Percentiles rank a stretch among this genome's conserved stretches.
Conservation (phyloP, 2,329 filamentous ascomycete species). For the Monilinia laxa region DNA sequence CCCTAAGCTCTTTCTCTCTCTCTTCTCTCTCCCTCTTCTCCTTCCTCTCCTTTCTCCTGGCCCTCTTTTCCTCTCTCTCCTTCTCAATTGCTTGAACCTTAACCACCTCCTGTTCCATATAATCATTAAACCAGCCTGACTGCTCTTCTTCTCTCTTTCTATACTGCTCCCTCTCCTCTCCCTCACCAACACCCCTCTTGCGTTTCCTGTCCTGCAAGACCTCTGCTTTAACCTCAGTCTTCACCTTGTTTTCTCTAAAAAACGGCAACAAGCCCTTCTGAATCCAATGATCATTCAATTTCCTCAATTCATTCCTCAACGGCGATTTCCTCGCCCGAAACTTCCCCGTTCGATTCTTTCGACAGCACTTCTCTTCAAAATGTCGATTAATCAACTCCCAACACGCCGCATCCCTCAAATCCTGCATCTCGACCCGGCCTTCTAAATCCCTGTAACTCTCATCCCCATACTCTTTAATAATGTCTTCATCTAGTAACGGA, state of each 20-base stretch:
- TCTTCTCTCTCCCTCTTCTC: background rate
- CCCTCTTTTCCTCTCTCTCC: background rate
- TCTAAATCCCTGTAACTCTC: background rate
- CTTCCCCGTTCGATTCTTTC: background rate
- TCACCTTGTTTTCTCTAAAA: no score
- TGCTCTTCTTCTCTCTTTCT: background rate
- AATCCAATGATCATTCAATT: background rate
- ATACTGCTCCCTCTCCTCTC: background rate
- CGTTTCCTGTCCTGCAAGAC: background rate
- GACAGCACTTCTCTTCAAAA: background rate
- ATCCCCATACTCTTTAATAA: background rate
- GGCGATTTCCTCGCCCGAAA: background rate
- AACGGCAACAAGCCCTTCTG: background rate
- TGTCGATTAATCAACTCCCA: background rate
- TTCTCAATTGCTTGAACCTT: background rate
- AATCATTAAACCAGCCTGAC: no score
- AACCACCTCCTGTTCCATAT: no score
- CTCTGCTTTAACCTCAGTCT: background rate
- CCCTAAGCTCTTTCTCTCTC: background rate
- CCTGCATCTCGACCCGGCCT: background rate
- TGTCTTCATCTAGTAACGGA: background rate
- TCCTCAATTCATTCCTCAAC: background rate
- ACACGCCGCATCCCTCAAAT: slow-evolving; percentile 1
- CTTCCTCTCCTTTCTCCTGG: background rate
- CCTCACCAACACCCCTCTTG: background rate